Percentiles rank a stretch among this genome's conserved stretches.
phyloP scores from a whole-genome alignment of 1,139 yeast species.

The Pichia kudriavzevii region DNA sequence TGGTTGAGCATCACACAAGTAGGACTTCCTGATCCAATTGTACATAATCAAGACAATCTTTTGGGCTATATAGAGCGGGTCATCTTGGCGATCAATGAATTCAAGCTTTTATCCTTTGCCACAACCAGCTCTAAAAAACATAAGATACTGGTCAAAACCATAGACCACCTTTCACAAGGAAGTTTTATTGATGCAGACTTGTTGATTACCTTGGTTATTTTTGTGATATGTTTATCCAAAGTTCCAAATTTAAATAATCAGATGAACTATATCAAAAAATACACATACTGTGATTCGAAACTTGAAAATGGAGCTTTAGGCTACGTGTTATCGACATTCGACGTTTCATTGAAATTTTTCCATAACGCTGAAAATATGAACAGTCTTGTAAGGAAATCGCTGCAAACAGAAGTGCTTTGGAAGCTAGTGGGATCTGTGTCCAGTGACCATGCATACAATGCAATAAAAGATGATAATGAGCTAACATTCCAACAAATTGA shows the following conservation, averaged over 20 bases:
- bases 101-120: conserved; percentile 44
- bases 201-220: conserved; percentile 60
- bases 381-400: conserved; percentile 30
- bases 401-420: conserved; percentile 49
- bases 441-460: conserved; percentile 15
- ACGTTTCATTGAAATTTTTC: conserved; percentile 70
- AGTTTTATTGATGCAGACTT: conserved; percentile 68
- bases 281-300: conserved; percentile 38
- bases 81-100: conserved; percentile 44
- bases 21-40: conserved; percentile 40
- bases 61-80: conserved; percentile 40
- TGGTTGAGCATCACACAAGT: conserved; percentile 66
- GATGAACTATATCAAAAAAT: conserved; percentile 55
- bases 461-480: conserved; percentile 18
- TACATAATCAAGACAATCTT: conserved; percentile 20
- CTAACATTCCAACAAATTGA: conserved; percentile 11
- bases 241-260: conserved; percentile 56
- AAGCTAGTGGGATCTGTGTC: conserved; percentile 34
- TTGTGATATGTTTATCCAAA: conserved; percentile 62
- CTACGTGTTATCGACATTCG: conserved; percentile 68
- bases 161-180: conserved; percentile 41
- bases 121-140: conserved; percentile 50
- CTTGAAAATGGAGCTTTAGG: conserved; percentile 29
- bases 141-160: conserved; percentile 44
- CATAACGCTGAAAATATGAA: conserved; percentile 36